Conservation (phyloP, 352 stramenopile genomes). For the Pythium oligandrum region DNA sequence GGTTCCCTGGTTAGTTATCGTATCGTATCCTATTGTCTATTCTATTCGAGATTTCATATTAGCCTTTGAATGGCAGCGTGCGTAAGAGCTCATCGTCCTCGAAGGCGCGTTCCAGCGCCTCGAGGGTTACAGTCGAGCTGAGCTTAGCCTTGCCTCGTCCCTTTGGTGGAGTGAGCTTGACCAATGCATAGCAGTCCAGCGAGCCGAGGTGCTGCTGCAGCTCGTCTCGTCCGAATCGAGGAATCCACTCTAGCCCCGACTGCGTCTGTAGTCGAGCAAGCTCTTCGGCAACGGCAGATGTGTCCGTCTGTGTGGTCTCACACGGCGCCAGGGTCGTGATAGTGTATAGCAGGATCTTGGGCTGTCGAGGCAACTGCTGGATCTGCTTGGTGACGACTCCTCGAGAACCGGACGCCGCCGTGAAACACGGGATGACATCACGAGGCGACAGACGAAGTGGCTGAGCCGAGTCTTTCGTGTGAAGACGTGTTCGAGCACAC, state of each 20-base stretch:
- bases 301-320: constrained; percentile 25
- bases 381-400: constrained; percentile 38
- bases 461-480: not conserved
- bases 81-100: constrained; percentile 3
- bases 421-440: constrained; percentile 32
- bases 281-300: constrained; percentile 43
- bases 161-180: constrained; percentile 29
- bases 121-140: not conserved
- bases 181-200: constrained; percentile 67
- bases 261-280: constrained; percentile 32
- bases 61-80: not conserved
- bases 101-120: not conserved
- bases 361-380: constrained; percentile 51
- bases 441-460: constrained; percentile 13
- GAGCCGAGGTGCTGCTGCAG: constrained; percentile 54
- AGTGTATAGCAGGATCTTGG: constrained; percentile 63
- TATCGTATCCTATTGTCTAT: too few species aligned
- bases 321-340: constrained; percentile 50
- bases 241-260: constrained; percentile 47
- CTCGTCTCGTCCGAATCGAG: constrained; percentile 50
- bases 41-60: too few species aligned
- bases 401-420: constrained; percentile 32
- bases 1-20: too few species aligned
- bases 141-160: constrained; percentile 6
- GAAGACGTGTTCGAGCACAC: constrained; percentile 27